These are phyloP conservation scores for Roridomyces roridus DNA, from an alignment of 768 basidiomycete species.

Conservation along the genomic window DNA sequence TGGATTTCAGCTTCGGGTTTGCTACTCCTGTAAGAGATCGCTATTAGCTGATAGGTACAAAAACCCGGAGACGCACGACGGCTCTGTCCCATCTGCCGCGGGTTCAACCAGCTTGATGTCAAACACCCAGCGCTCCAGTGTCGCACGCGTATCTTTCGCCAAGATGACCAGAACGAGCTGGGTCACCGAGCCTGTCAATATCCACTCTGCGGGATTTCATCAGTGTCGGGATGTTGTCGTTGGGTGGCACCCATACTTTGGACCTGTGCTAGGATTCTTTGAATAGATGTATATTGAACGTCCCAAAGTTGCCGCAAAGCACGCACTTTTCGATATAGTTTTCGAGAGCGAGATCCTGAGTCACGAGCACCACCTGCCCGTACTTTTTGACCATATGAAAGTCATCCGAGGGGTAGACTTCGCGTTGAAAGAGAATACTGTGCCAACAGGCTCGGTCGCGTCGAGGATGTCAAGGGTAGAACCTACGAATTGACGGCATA, in stretches of 20 bases:
- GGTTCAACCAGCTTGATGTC: constrained; percentile 87
- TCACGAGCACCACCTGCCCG: constrained; percentile 93
- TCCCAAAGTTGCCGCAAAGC: constrained; percentile 4
- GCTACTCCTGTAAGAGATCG: constrained; percentile 39
- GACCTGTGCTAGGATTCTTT: constrained; percentile 89
- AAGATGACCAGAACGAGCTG: constrained; percentile 96
- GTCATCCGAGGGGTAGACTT: constrained; percentile 97
- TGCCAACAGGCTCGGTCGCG: not conserved
- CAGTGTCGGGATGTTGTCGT: not conserved
- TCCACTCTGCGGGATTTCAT: constrained; percentile 72
- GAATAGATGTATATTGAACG: constrained; percentile 6
- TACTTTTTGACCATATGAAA: constrained; percentile 99
- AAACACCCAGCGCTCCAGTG: constrained; percentile 98
- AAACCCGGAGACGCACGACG: constrained; percentile 46
- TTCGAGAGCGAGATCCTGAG: constrained; percentile 91
- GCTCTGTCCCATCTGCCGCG: constrained; percentile 51
- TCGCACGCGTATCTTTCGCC: constrained; percentile 89
- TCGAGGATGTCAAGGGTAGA: not conserved
- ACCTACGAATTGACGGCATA: constrained; percentile 94
- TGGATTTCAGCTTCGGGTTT: constrained; percentile 92
- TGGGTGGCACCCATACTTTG: constrained; percentile 71
- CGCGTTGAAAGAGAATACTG: constrained; percentile 95
- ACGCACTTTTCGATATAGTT: constrained; percentile 86
- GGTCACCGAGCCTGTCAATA: constrained; percentile 89
- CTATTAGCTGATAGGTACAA: constrained; percentile 9